phyloP scores from a whole-genome alignment of 228 moss, liverwort and hornwort species.

The Sphagnum fallax region DNA sequence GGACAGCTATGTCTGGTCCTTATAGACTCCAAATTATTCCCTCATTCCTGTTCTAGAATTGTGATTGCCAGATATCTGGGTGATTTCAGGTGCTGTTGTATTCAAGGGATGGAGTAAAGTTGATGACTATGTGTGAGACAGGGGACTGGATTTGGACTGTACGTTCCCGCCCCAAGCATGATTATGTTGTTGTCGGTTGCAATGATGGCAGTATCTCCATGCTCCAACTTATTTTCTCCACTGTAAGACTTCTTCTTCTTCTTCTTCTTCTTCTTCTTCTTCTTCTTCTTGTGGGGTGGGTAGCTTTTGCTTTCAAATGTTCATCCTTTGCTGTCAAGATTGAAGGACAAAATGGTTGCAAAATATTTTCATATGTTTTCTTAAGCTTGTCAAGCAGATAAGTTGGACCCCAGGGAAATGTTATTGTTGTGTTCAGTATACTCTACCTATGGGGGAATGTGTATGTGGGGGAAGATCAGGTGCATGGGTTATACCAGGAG shows the following conservation, averaged over 20 bases:
- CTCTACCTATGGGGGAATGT: neutral
- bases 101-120: constrained; percentile 78
- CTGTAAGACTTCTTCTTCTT: constrained; percentile 27
- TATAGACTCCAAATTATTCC: too few species aligned
- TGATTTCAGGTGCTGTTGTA: constrained; percentile 68
- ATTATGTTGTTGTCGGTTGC: constrained; percentile 88
- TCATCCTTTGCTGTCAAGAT: too few species aligned
- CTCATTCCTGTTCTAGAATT: too few species aligned
- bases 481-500: constrained; percentile 95
- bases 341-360: too few species aligned
- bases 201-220: constrained; percentile 96
- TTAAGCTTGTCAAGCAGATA: too few species aligned
- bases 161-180: constrained; percentile 80
- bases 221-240: constrained; percentile 88
- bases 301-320: too few species aligned
- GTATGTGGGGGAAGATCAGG: constrained; percentile 49
- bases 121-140: constrained; percentile 84
- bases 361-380: too few species aligned
- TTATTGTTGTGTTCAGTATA: too few species aligned
- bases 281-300: neutral
- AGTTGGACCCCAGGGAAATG: too few species aligned
- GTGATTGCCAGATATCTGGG: too few species aligned
- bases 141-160: constrained; percentile 90
- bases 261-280: neutral
- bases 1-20: too few species aligned